Evolutionary conservation across 768 basidiomycete species (phyloP).

Genomic region (Chalciporus sphaerocephalus): DNA sequence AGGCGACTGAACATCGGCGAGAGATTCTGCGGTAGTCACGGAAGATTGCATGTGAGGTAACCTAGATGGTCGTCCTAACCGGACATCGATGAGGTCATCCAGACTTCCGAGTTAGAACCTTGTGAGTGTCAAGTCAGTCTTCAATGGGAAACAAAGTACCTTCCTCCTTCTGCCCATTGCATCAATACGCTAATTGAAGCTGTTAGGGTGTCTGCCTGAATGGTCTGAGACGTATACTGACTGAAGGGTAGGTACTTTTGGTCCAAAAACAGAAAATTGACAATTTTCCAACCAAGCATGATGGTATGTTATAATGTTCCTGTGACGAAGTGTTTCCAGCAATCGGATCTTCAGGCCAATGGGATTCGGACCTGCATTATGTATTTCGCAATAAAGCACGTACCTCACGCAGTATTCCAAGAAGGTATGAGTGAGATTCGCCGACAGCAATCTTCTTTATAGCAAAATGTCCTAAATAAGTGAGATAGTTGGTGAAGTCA

Average conservation of each 20-base stretch:
- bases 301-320: slow-evolving; percentile 93
- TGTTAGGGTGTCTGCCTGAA: background rate
- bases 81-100: slow-evolving; percentile 81
- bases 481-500: slow-evolving; percentile 2
- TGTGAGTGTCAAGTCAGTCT: background rate
- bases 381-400: slow-evolving; percentile 4
- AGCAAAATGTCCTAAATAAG: slow-evolving; percentile 68
- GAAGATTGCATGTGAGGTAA: slow-evolving; percentile 40
- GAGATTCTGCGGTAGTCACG: slow-evolving; percentile 19
- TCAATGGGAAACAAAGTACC: slow-evolving; percentile 30
- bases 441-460: slow-evolving; percentile 97
- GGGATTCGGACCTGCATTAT: background rate
- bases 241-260: slow-evolving; percentile 85
- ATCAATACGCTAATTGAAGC: slow-evolving; percentile 60
- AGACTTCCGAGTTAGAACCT: slow-evolving; percentile 38
- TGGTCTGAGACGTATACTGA: slow-evolving; percentile 34
- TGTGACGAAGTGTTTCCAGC: slow-evolving; percentile 81
- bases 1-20: slow-evolving; percentile 46
- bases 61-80: slow-evolving; percentile 55
- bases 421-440: slow-evolving; percentile 79
- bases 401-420: slow-evolving; percentile 77
- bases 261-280: slow-evolving; percentile 86
- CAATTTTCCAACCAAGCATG: slow-evolving; percentile 89
- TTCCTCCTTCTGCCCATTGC: slow-evolving; percentile 92
- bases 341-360: slow-evolving; percentile 58